Percentiles rank a stretch among this genome's conserved stretches.
These are phyloP conservation scores for Wallacemonas rigidus DNA, from an alignment of 208 protist genomes.

Conservation along the genomic window DNA sequence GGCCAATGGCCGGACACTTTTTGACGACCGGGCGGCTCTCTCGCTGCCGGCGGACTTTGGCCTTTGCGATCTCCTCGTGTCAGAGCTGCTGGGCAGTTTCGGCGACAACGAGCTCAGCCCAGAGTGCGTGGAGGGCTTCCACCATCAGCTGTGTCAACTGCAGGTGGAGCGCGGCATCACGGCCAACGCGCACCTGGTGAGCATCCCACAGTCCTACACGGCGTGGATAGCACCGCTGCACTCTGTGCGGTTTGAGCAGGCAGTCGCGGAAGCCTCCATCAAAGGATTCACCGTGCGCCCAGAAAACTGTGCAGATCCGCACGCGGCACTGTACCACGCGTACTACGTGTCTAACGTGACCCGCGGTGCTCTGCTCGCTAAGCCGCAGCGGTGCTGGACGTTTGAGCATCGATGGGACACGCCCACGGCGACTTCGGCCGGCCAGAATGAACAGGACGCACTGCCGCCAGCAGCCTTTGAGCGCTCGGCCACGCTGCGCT, in stretches of 20 bases:
- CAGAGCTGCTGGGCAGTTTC: constrained; percentile 98
- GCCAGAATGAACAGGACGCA: background rate
- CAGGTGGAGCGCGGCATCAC: constrained; percentile 42
- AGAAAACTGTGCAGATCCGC: constrained; percentile 44
- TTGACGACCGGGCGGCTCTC: constrained; percentile 27
- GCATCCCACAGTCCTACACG: constrained; percentile 81
- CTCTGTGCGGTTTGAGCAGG: constrained; percentile 54
- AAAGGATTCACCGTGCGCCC: constrained; percentile 62
- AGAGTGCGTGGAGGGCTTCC: constrained; percentile 98
- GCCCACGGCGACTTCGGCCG: background rate
- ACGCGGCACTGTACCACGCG: constrained; percentile 66
- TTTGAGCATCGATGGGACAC: constrained; percentile 54
- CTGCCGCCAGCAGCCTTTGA: constrained; percentile 20
- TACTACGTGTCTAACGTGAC: constrained; percentile 76
- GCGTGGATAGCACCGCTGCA: constrained; percentile 80
- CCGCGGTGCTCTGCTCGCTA: constrained; percentile 46
- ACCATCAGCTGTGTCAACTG: constrained; percentile 54
- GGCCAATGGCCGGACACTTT: constrained; percentile 84
- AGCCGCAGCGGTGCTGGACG: constrained; percentile 78
- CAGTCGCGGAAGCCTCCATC: constrained; percentile 52
- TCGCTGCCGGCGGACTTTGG: constrained; percentile 65
- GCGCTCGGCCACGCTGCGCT: constrained; percentile 41
- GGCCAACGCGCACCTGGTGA: constrained; percentile 47
- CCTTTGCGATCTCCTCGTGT: constrained; percentile 95
- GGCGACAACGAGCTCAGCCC: constrained; percentile 99